Conservation (phyloP, 768 basidiomycete species). For the Rhodocollybia butyracea region DNA sequence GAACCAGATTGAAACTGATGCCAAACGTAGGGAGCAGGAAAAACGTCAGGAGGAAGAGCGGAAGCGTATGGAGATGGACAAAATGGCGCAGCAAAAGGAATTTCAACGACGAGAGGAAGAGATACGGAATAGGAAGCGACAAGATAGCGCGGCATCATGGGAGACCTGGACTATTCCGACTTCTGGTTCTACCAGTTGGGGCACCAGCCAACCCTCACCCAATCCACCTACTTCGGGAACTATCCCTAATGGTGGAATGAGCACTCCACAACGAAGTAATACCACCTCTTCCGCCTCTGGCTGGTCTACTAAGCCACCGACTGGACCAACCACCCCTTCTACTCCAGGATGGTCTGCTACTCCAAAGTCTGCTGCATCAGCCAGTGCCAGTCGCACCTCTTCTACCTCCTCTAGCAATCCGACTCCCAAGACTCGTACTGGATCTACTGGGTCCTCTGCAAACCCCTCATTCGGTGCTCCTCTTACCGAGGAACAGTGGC, state of each 20-base stretch:
- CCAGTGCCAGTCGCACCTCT: conserved; percentile 20
- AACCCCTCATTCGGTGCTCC: conserved; percentile 20
- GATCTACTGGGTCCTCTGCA: conserved; percentile 20
- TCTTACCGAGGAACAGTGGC: conserved; percentile 47
- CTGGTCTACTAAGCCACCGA: conserved; percentile 12
- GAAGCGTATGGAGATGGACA: conserved; percentile 25
- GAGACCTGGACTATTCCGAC: conserved; percentile 15
- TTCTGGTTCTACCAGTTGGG: conserved; percentile 18
- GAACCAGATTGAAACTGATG: conserved; percentile 8
- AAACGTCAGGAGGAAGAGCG: conserved; percentile 22
- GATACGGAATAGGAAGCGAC: conserved; percentile 31
- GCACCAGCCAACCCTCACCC: conserved; percentile 16
- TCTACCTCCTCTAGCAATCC: conserved; percentile 23
- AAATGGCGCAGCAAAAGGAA: conserved; percentile 17
- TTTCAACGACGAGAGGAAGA: conserved; percentile 33
- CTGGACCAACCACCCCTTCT: background rate
- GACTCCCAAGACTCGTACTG: conserved; percentile 22
- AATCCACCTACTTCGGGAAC: conserved; percentile 18
- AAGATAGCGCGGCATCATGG: conserved; percentile 36
- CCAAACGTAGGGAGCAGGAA: conserved; percentile 13
- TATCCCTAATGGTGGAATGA: conserved; percentile 15
- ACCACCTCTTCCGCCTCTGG: conserved; percentile 22
- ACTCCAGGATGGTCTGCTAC: conserved; percentile 16
- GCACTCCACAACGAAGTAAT: conserved; percentile 16
- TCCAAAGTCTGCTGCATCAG: conserved; percentile 24